Evolutionary conservation across 2,329 filamentous ascomycete species (phyloP), one percentile per base, ranked within the genome.

Genomic region (Camillea tinctor): DNA sequence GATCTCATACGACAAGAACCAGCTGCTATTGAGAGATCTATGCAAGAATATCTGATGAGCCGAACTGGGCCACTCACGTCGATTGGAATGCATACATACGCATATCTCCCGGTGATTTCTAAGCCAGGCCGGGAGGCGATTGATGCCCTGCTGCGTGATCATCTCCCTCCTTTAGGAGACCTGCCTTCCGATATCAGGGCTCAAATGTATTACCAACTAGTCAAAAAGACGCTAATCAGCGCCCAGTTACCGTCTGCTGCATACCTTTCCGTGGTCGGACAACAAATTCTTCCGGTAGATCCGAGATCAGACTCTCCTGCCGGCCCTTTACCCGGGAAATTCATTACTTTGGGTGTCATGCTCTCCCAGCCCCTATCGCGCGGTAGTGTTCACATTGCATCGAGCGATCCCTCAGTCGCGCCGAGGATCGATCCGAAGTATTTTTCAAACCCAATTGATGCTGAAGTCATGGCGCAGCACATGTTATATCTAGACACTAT

Each of bases 311-410:
- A n/a, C n/a, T n/a, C n/a, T n/a, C n/a, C n/a, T n/a, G n/a, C n/a
- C n/a, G n/a, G n/a, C n/a, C n/a, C n/a, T n/a, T n/a, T n/a, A n/a
- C n/a, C n/a, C 13, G 36, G 54, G 1, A 63, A 58, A 26, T 61
- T 36, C 15, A 26, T 63, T 23, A 55, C 54, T 1, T 50, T 64
- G 17, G 54, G 52, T 36, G 53, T 54, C 15, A 60, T 62, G 48
- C 56, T 62, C n/a, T 60, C 60, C 3, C 62, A 64, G 2, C 62
- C 62, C 9, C 26, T 62, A 3, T 62, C 60, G 4, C 62, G 63
- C n/a, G 60, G 63, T 2, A 61, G 60, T 22, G 60, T 58, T 13
- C 63, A 64, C 19, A 63, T 64, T 20, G 13, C 13, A 4, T 64
- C 63, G 4, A 26, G 48, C 15, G 26, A 61, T 6, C 26, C 50